Evolutionary conservation across 2,329 filamentous ascomycete genomes (phyloP).

Genomic region (Leptographium galeiforme): DNA sequence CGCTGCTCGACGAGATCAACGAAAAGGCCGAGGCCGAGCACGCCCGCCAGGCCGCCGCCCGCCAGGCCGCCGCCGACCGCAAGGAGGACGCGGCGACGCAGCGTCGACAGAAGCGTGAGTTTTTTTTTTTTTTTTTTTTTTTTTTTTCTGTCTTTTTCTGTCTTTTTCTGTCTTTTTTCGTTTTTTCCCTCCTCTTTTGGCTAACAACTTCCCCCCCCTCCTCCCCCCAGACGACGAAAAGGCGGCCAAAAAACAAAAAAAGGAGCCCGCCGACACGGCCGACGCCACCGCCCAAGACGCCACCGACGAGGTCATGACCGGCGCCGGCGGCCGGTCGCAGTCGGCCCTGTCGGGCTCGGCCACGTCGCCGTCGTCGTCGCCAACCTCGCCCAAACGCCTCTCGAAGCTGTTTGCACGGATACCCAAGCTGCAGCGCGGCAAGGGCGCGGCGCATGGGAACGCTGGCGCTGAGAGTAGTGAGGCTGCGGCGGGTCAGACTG

Average conservation of each 20-base stretch:
- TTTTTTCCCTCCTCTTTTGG: too few relatives aligned
- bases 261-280: too few relatives aligned
- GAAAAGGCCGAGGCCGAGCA: slow-evolving; percentile 61
- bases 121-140: too few relatives aligned
- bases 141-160: too few relatives aligned
- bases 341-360: background rate
- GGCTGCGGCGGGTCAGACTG: too few relatives aligned
- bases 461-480: too few relatives aligned
- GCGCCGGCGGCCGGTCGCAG: background rate
- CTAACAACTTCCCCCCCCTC: too few relatives aligned
- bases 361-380: background rate
- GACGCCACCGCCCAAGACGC: too few relatives aligned
- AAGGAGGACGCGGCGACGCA: slow-evolving; percentile 25
- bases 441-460: background rate
- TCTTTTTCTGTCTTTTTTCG: too few relatives aligned
- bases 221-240: slow-evolving; percentile 33
- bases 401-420: slow-evolving; percentile 7
- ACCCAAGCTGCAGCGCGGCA: background rate
- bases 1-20: slow-evolving; percentile 72
- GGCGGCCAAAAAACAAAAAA: slow-evolving; percentile 2
- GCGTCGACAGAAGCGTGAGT: background rate
- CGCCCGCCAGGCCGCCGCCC: slow-evolving; percentile 49
- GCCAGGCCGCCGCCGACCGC: slow-evolving; percentile 43
- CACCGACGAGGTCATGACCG: background rate
- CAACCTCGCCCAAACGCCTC: background rate